Evolutionary conservation across 108 stramenopile genomes (phyloP), one percentile per base, ranked within the genome.

Genomic region (Nitzschia sp.): DNA sequence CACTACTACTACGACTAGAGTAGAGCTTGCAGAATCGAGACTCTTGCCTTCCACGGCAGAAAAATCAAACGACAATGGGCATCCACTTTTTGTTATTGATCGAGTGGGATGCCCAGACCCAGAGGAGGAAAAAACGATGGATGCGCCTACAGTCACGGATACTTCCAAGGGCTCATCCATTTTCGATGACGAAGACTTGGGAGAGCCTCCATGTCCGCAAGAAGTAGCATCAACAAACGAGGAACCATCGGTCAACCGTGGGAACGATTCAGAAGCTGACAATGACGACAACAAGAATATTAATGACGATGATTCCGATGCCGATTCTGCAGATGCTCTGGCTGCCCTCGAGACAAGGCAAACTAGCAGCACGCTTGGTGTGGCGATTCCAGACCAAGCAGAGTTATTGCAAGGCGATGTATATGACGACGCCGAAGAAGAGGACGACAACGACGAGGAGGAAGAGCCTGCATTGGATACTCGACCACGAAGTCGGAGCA

Each of bases 21-120:
- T 29, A 29, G 35, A 47, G 3, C 4, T 17, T 6, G 38, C n/a
- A 21, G 60, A 62, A 42, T 31, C 25, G 21, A 38, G 13, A 19
- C 13, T 5, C 4, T n/a, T 53, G 18, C 56, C 56, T 3, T 5
- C 24, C 11, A 61, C 36, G 21, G 38, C 34, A 18, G 60, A 38
- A 24, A 25, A 8, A 21, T 48, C 65, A 3, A 29, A 42, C 19
- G 64, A 36, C 31, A 27, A 34, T 61, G 60, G 33, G 11, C 61
- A 2, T 18, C 54, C 65, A 42, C 72, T 88, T n/a, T 91, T 91
- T 77, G 78, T 87, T 27, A 81, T 91, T 53, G 90, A 91, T 75
- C 82, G 87, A 25, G 76, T 51, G 6, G 86, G 86, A 28, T 31
- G n/a, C 23, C 11, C 34, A 9, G 64, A 32, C 30, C 1, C 33